Base-by-base conservation (phyloP, 2,329 filamentous ascomycete genomes). In the Colletotrichum destructivum region DNA sequence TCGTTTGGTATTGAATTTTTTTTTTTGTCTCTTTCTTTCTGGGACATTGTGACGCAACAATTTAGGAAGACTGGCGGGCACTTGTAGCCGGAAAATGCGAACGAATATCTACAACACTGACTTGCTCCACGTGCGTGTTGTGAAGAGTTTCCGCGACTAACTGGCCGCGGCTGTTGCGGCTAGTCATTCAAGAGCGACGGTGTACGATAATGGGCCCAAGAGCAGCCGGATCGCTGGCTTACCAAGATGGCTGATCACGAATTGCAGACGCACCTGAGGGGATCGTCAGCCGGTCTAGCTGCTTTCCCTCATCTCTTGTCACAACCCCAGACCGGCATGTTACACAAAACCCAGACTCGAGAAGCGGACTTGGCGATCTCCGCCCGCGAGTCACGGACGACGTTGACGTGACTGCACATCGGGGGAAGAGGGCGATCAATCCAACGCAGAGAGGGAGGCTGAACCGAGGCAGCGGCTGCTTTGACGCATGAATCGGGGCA, bases 301-400 rank as follows among this genome's bases (percentile, higher is more conserved):
- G 13, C 4, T 54, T 54, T 18, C 21, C 23, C 18, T 7, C 18
- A 31, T 18, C 11, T 16, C 23, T 16, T 7, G 51, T 35, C 16
- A 8, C 26, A 35, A 35, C 26, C 35, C 35, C 51, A 26, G 51
- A 54, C 51, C 26, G 16, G 26, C 35, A 35, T n/a, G 23, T 54
- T 11, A 18, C 23, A 52, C 23, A 54, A n/a, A 54, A 31, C 31
- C 31, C 31, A 35, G 31, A 9, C 31, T 35, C 31, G 31, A 35
- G 31, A 35, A 35, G 31, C 31, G 31, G 2, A 1, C 31, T 18
- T 35, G 4, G 26, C 26, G 35, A 38, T 11, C 26, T 4, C 13
- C 31, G 31, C 13, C 42, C 66, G 51, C 59, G 66, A 68, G 66
- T 68, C 66, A 63, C 66, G 66, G 38, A 15, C 16, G 26, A n/a